Evolutionary conservation across 345 rosid species (phyloP).

Genomic region (Hevea brasiliensis): DNA sequence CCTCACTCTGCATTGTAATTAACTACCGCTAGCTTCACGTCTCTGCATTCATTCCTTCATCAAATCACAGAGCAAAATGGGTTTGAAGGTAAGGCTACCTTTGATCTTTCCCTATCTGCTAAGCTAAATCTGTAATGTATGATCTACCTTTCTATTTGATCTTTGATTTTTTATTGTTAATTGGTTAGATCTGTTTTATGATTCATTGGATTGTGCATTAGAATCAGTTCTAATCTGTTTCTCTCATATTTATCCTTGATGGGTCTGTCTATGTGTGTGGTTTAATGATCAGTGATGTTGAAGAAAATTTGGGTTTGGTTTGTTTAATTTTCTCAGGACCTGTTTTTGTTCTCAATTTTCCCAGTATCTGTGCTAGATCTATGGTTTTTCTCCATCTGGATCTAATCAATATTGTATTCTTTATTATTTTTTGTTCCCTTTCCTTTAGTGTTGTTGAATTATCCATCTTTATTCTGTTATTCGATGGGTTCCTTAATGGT

Average conservation of each 20-base stretch:
- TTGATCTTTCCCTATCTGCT: too few relatives aligned
- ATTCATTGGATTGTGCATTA: background rate
- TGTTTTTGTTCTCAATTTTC: background rate
- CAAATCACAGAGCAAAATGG: background rate
- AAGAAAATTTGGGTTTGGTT: background rate
- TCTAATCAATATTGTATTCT: background rate
- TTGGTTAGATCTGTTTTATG: background rate
- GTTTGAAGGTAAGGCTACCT: background rate
- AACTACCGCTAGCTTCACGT: too few relatives aligned
- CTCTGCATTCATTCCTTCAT: too few relatives aligned
- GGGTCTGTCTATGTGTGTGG: background rate
- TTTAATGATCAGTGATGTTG: too few relatives aligned
- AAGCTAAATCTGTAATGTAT: background rate
- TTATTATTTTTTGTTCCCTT: too few relatives aligned
- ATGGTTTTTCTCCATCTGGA: background rate
- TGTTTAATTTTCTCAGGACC: background rate
- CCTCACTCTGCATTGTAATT: too few relatives aligned
- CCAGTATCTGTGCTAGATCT: background rate
- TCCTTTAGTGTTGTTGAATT: too few relatives aligned
- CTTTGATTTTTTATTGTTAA: background rate
- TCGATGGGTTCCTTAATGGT: too few relatives aligned
- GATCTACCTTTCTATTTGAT: background rate
- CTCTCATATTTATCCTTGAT: too few relatives aligned
- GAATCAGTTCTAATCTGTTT: background rate
- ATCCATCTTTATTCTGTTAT: too few relatives aligned